Evolutionary conservation across 139 green algal species (phyloP).

Genomic region (Edaphochlamys debaryana): DNA sequence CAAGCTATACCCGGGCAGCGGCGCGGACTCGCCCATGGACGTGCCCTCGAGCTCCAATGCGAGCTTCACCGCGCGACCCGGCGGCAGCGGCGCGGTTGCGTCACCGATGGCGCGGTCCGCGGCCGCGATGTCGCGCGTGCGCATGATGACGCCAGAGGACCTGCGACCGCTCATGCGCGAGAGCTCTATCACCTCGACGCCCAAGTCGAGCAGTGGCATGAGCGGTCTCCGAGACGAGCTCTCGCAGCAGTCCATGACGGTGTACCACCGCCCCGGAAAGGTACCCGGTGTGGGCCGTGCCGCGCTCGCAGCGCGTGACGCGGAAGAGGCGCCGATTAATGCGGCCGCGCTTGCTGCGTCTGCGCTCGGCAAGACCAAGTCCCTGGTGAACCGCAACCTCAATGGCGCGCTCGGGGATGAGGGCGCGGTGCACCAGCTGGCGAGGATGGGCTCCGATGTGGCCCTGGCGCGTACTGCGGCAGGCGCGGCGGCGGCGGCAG

Average conservation of each 20-base stretch:
- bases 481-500: background rate
- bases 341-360: background rate
- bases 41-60: background rate
- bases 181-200: constrained; percentile 2
- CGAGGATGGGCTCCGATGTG: background rate
- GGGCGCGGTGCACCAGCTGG: background rate
- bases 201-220: background rate
- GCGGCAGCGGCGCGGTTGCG: background rate
- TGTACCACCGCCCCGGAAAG: constrained; percentile 11
- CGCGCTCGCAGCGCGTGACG: constrained; percentile 20
- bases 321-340: background rate
- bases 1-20: background rate
- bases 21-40: background rate
- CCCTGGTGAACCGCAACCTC: constrained; percentile 26
- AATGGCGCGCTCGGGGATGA: constrained; percentile 8
- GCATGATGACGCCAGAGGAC: constrained; percentile 32
- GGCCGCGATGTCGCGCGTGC: background rate
- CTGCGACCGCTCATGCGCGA: constrained; percentile 28
- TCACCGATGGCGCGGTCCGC: background rate
- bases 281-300: constrained; percentile 27
- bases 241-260: constrained; percentile 8
- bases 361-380: constrained; percentile 16
- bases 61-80: background rate
- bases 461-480: constrained; percentile 21
- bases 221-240: constrained; percentile 25